These are phyloP conservation scores for Selenicereus undatus DNA, from an alignment of 148 eudicot genomes.

Conservation along the genomic window DNA sequence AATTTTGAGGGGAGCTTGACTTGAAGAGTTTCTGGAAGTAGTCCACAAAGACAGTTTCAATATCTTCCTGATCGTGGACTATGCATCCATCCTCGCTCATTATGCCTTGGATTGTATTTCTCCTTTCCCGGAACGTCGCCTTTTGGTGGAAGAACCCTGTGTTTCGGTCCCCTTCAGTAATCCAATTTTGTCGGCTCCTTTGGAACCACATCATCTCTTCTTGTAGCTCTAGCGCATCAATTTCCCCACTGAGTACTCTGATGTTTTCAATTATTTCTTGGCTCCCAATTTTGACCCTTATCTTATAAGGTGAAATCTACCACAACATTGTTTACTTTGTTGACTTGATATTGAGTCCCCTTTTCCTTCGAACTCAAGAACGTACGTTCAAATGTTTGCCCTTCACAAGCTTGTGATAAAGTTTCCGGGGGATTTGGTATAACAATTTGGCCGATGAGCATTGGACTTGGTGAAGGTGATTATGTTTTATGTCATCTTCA, in stretches of 20 bases:
- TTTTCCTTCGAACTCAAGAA: too few relatives aligned
- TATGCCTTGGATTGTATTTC: neutral
- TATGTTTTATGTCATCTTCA: too few relatives aligned
- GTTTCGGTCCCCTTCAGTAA: neutral
- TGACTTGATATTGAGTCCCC: too few relatives aligned
- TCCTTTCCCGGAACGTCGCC: neutral
- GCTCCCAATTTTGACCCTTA: too few relatives aligned
- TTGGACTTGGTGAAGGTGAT: too few relatives aligned
- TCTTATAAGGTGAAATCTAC: too few relatives aligned
- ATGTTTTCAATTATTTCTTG: neutral
- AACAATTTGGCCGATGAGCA: too few relatives aligned
- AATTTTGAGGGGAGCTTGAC: neutral
- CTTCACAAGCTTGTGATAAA: too few relatives aligned
- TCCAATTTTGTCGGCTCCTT: neutral
- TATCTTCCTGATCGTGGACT: neutral
- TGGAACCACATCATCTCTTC: neutral
- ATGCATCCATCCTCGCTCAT: neutral
- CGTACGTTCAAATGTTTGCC: too few relatives aligned
- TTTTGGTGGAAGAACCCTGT: neutral
- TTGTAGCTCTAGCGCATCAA: neutral
- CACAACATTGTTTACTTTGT: too few relatives aligned
- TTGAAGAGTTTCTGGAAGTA: neutral
- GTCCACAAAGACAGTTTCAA: neutral
- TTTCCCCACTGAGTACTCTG: neutral
- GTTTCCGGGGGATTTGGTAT: too few relatives aligned